Conservation (phyloP, 441 rosid genomes). For the Adansonia grandidieri region DNA sequence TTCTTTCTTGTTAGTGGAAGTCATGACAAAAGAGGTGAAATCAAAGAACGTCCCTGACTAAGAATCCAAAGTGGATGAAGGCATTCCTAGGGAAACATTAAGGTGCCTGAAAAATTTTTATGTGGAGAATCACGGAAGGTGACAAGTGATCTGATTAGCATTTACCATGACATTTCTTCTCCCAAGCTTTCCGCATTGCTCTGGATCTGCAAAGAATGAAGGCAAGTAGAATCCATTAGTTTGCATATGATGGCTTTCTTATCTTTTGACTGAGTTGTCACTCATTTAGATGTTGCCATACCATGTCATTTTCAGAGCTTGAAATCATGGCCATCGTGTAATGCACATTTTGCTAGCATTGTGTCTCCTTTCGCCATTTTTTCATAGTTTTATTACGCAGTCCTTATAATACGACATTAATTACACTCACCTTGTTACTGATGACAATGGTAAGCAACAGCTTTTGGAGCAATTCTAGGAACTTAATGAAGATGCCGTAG, state of each 20-base stretch:
- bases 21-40: slow-evolving; percentile 62
- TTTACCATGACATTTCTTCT: neutral
- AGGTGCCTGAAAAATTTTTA: neutral
- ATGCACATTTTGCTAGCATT: neutral
- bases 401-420: neutral
- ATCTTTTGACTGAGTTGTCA: neutral
- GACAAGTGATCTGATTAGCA: neutral
- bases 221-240: neutral
- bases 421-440: neutral
- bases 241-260: neutral
- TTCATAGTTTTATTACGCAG: neutral
- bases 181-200: neutral
- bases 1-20: slow-evolving; percentile 25
- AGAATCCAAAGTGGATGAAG: slow-evolving; percentile 17
- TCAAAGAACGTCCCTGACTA: slow-evolving; percentile 58
- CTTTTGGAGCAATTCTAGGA: neutral
- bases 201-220: slow-evolving; percentile 18
- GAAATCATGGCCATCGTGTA: neutral
- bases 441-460: neutral
- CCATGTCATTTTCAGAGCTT: neutral
- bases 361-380: neutral
- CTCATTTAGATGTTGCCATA: slow-evolving; percentile 1
- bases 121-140: slow-evolving; percentile 16
- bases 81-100: slow-evolving; percentile 13
- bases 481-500: neutral